A percentile compares a stretch with the other conserved stretches of the same genome.
Conservation (phyloP, 1,139 yeast genomes). For the Yarrowia galli region DNA sequence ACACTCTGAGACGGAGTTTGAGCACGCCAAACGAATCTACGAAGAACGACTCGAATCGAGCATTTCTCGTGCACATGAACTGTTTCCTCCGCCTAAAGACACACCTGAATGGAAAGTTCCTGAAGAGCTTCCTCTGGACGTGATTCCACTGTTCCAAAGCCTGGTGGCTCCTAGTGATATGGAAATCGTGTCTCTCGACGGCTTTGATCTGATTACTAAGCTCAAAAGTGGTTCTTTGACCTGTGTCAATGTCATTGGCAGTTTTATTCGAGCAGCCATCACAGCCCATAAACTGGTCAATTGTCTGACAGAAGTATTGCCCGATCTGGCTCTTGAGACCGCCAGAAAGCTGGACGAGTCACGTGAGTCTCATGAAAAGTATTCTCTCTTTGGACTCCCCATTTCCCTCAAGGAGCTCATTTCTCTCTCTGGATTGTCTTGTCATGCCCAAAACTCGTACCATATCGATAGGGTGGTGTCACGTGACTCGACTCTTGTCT, state of each 20-base stretch:
- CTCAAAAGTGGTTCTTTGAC: constrained; percentile 55
- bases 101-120: constrained; percentile 45
- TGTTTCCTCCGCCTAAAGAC: constrained; percentile 45
- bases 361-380: constrained; percentile 60
- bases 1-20: constrained; percentile 3
- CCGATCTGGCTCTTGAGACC: constrained; percentile 62
- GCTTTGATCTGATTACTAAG: constrained; percentile 50
- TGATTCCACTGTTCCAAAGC: constrained; percentile 45
- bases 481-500: constrained; percentile 60
- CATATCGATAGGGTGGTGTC: constrained; percentile 69
- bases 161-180: constrained; percentile 45
- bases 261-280: constrained; percentile 65
- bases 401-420: constrained; percentile 78
- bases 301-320: constrained; percentile 65
- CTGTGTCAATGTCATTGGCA: constrained; percentile 57
- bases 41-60: constrained; percentile 45
- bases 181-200: constrained; percentile 47
- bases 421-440: constrained; percentile 56
- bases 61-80: constrained; percentile 45
- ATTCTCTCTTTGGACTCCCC: constrained; percentile 82
- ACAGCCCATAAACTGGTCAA: constrained; percentile 65
- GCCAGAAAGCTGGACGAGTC: constrained; percentile 64
- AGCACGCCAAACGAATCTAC: constrained; percentile 39
- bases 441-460: constrained; percentile 69
- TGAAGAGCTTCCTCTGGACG: constrained; percentile 46